A percentile compares a stretch with the other conserved stretches of the same genome.
These are phyloP conservation scores for Malania oleifera DNA, from an alignment of 164 flowering plant species.

Conservation along the genomic window DNA sequence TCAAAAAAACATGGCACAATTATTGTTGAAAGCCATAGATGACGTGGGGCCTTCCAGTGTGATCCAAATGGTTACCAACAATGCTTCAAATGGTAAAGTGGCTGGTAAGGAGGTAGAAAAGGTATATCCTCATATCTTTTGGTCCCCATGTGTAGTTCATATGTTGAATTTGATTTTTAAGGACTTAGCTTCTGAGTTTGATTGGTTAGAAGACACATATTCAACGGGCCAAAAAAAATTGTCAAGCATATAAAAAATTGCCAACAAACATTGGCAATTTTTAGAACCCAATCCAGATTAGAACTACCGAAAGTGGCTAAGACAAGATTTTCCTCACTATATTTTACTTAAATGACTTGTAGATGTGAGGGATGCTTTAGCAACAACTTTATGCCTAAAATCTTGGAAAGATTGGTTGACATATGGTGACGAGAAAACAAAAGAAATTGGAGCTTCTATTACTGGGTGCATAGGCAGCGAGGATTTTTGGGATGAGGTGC, in stretches of 20 bases:
- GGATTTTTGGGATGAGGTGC: conserved; percentile 14
- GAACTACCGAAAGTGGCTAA: conserved; percentile 14
- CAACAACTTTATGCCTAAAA: conserved; percentile 3
- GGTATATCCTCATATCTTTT: conserved; percentile 26
- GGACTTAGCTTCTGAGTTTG: conserved; percentile 17
- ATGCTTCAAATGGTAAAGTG: conserved; percentile 13
- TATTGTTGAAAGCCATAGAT: conserved; percentile 18
- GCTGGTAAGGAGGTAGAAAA: conserved; percentile 19
- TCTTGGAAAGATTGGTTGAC: conserved; percentile 12
- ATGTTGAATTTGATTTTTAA: conserved; percentile 23
- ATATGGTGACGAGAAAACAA: background rate
- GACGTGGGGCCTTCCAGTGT: conserved; percentile 15
- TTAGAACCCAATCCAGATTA: conserved; percentile 9
- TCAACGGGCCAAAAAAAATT: conserved; percentile 16
- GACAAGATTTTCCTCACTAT: conserved; percentile 22
- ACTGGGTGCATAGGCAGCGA: background rate
- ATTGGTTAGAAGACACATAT: conserved; percentile 17
- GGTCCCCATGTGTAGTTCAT: conserved; percentile 30
- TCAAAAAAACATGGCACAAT: too few relatives aligned
- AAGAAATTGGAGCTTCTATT: background rate
- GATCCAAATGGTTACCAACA: conserved; percentile 22
- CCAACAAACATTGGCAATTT: conserved; percentile 5
- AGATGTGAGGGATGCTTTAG: conserved; percentile 12
- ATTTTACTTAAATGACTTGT: conserved; percentile 10
- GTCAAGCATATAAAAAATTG: conserved; percentile 18